phyloP scores from a whole-genome alignment of 2,329 filamentous ascomycete genomes.

The Xylaria sp. region DNA sequence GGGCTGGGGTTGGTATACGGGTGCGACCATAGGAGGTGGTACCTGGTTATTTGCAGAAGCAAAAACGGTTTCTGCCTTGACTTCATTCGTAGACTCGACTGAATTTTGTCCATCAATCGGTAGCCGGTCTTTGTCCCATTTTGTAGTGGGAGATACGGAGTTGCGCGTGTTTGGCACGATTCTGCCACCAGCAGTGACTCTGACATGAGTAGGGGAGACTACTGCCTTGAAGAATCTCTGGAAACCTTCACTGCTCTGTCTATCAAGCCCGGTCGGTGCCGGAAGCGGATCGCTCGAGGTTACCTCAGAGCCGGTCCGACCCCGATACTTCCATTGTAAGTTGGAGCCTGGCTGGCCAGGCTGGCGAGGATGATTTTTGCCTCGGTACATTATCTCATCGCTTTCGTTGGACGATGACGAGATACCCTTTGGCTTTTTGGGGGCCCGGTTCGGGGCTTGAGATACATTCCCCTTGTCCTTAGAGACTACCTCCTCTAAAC shows the following conservation, averaged over 20 bases:
- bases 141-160: conserved; percentile 63
- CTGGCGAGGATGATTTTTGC: conserved; percentile 48
- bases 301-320: conserved; percentile 59
- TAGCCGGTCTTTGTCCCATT: conserved; percentile 59
- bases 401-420: conserved; percentile 53
- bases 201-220: conserved; percentile 73
- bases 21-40: conserved; percentile 39
- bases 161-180: conserved; percentile 73
- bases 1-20: conserved; percentile 38
- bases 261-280: conserved; percentile 63
- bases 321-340: conserved; percentile 57
- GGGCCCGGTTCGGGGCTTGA: conserved; percentile 38
- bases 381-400: conserved; percentile 53
- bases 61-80: conserved; percentile 30
- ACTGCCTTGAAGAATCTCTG: conserved; percentile 75
- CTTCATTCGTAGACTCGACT: conserved; percentile 43
- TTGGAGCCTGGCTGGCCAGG: conserved; percentile 35
- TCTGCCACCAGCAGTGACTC: conserved; percentile 73
- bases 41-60: conserved; percentile 32
- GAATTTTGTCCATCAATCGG: conserved; percentile 42
- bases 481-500: conserved; percentile 46
- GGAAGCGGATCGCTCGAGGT: conserved; percentile 60
- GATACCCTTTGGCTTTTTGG: conserved; percentile 49
- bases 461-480: conserved; percentile 41
- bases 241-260: conserved; percentile 73